Base-by-base conservation (phyloP, 1,139 yeast genomes). In the Hyphopichia burtonii region DNA sequence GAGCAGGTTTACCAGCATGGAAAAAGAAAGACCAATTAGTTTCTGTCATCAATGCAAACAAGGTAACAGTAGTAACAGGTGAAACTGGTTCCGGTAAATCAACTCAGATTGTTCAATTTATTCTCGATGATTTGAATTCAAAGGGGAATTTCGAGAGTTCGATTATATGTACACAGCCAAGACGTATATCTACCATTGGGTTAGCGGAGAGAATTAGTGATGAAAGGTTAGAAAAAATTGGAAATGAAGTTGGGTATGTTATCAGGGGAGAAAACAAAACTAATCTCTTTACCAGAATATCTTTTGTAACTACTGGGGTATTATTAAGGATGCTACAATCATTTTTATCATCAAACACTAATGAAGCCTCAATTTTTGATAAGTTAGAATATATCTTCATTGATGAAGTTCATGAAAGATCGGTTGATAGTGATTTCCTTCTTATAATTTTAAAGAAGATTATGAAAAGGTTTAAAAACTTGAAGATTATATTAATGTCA, bases 71-170 rank as follows among this genome's bases (percentile, higher is more conserved):
- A 33, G 78, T 93, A 31, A 93, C 98, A 1, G 99, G 98, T 59
- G 99, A 93, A 61, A 93, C 99, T 0, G 99, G 99, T 52, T 89
- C 96, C 0, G 97, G 97, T 50, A 90, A 90, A 57, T 87, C 96
- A 0, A 90, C 97, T 0, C 97, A 90, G 58, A 82, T 89, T 12
- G 96, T 89, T 2, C 99, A 93, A 60, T 93, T 89, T 53, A 69
- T 93, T 15, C 66, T 91, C 27, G 98, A 93, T 58, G 71, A 82
- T 36, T 56, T 85, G 46, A 64, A 71, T 38, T 35, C 56, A 0
- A 56, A 61, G 15, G 77, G 77, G 0, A 76, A 81, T 44, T 75
- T 66, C 45, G 55, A 63, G 16, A 76, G 86, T 10, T 81, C 78
- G 39, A 86, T 93, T 7, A 68, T 91, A 3, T 90, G 97, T 60